Evolutionary conservation across 345 rosid genomes (phyloP), one percentile per base, ranked within the genome.

Genomic region (Nasturtium officinale): DNA sequence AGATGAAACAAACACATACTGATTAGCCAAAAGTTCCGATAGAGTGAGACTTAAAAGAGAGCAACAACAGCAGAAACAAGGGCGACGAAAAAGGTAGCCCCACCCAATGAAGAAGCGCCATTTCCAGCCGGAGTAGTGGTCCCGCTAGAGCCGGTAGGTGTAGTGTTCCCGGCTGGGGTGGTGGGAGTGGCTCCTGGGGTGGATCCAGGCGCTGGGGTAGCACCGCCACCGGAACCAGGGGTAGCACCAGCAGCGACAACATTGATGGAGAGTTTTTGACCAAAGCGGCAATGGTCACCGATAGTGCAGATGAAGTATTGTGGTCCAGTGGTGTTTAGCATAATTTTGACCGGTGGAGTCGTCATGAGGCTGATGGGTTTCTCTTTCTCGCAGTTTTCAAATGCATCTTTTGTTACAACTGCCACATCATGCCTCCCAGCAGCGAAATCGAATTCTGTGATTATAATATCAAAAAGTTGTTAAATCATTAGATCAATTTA

Each of bases 361-460:
- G 43, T 45, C 15, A 37, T 30, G 35, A 21, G 43, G n/a, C 77
- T 26, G 38, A 64, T 40, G 5, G 86, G 75, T 45, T 66, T 82
- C 51, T 52, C 68, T 30, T 71, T 72, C 47, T 52, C 69, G 73
- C 91, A 85, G 9, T 65, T 56, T 2, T 66, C 81, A 45, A 67
- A 86, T 29, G 79, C 82, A 28, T 37, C 78, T 78, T 79, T 13
- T 2, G 79, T 79, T 73, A 87, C 87, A 40, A 70, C 67, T 2
- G 86, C 87, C 59, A 85, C 87, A 23, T 85, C 81, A 60, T 87
- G 91, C n/a, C 77, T 61, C 18, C 80, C 86, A 51, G 70, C 64
- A n/a, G 43, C 32, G 67, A 86, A 87, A 23, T 83, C 84, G 73
- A 87, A 87, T 38, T 84, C 90, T 87, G 77, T 67, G 25, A 45